Evolutionary conservation across 768 basidiomycete species (phyloP).

Genomic region (Lactarius sanguifluus): DNA sequence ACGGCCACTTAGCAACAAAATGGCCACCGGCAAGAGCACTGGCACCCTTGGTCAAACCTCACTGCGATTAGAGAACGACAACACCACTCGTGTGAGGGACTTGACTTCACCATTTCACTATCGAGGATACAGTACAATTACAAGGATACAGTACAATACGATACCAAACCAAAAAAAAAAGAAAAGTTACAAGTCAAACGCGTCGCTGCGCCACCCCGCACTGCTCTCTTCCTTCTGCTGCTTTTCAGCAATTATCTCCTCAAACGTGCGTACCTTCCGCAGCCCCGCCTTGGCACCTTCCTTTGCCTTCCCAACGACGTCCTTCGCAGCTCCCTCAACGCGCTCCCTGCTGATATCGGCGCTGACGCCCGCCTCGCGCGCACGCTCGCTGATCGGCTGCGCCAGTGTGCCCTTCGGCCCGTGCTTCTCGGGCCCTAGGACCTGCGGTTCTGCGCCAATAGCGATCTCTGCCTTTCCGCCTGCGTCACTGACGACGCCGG

Average conservation of each 20-base stretch:
- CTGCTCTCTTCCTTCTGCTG: constrained; percentile 35
- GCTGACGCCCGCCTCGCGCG: constrained; percentile 36
- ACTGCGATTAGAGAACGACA: no score
- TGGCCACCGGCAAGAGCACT: no score
- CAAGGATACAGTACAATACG: not conserved
- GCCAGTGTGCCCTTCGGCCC: constrained; percentile 62
- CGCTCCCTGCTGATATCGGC: constrained; percentile 34
- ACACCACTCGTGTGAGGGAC: no score
- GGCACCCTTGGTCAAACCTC: no score
- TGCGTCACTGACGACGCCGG: constrained; percentile 52
- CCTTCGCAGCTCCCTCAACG: constrained; percentile 29
- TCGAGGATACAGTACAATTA: not conserved
- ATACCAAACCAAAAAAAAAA: no score
- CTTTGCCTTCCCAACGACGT: constrained; percentile 33
- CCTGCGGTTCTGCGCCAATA: constrained; percentile 73
- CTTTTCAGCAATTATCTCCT: constrained; percentile 37
- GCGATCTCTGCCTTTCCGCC: constrained; percentile 48
- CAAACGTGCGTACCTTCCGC: constrained; percentile 35
- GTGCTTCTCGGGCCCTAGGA: constrained; percentile 63
- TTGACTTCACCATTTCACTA: not conserved
- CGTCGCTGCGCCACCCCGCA: constrained; percentile 40
- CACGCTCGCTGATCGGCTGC: constrained; percentile 40
- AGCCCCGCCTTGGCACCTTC: constrained; percentile 35
- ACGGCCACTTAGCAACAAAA: no score
- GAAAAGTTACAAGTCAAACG: constrained; percentile 37